Base-by-base conservation (phyloP, 371 early-diverging fungal genomes). In the Syncephalastrum monosporum region DNA sequence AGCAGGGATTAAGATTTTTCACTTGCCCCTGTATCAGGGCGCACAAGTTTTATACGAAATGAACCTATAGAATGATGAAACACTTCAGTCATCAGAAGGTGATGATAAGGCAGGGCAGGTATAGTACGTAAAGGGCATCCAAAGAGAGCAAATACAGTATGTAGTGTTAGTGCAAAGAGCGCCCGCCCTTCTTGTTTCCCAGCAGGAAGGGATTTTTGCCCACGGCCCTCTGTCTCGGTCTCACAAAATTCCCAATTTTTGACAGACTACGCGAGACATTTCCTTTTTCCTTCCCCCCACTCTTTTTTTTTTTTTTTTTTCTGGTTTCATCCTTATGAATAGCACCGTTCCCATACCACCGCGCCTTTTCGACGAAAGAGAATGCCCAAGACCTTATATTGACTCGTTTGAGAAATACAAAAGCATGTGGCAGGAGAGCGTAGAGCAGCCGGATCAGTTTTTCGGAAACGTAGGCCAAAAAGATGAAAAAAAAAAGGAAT, bases 391-490 rank as follows among this genome's bases (percentile, higher is more conserved):
- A 61, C 91, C 93, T 47, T 86, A 88, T 69, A 68, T 93, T 50
- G 65, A 72, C 44, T 86, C 88, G 25, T 61, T 91, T 65, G 90
- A 88, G 46, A 75, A 90, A 68, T 96, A 96, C 76, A 64, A 81
- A 58, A 56, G 79, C 43, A 74, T 92, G 82, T 86, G 92, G 75
- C 78, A 82, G 38, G 81, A 91, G 68, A 87, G 88, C 63, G 75
- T 95, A 51, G 74, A 83, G 33, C 62, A 93, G 33, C 94, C 95
- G 15, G 79, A 83, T n/a, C 62, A 65, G 38, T 96, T 96, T 74
- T 96, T 88, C 76, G 84, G 87, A 64, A 83, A 90, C 77, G 88
- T 89, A 76, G 48, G 17, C 6, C 4, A 4, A 50, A 45, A 13
- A 50, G 50, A 33, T n/a, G n/a, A n/a, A n/a, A n/a, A n/a, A 48